Percentiles rank a stretch among this genome's conserved stretches.
These are phyloP conservation scores for Termitomyces sp. DNA, from an alignment of 768 basidiomycete genomes.

Conservation along the genomic window DNA sequence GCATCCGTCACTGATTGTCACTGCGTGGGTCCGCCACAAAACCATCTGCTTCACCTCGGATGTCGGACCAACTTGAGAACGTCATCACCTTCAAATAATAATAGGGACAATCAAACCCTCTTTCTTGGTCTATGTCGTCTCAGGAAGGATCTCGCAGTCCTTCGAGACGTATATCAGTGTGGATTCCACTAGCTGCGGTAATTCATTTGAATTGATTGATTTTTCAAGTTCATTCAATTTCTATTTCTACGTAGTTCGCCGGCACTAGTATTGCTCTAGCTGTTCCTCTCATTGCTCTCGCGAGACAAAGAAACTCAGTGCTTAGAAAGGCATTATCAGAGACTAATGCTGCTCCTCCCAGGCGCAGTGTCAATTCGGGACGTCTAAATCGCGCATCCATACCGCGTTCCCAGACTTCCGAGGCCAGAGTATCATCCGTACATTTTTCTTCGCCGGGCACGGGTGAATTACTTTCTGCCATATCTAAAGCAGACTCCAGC, in stretches of 20 bases:
- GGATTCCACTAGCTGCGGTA: conserved; percentile 15
- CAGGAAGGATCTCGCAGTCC: neutral
- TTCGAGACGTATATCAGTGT: conserved; percentile 10
- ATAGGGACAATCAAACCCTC: neutral
- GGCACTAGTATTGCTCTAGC: conserved; percentile 21
- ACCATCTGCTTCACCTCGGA: neutral
- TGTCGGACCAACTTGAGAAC: neutral
- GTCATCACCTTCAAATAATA: conserved; percentile 3
- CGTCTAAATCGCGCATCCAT: conserved; percentile 8
- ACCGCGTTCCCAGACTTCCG: conserved; percentile 11
- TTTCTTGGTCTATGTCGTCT: neutral
- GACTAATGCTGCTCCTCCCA: conserved; percentile 22
- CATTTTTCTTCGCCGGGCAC: conserved; percentile 23
- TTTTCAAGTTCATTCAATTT: neutral
- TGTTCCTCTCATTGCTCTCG: conserved; percentile 29
- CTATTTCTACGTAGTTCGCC: conserved; percentile 12
- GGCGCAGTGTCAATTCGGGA: conserved; percentile 13
- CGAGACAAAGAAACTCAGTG: conserved; percentile 20
- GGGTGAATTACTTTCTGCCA: conserved; percentile 28
- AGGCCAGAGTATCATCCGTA: conserved; percentile 10
- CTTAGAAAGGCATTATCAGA: conserved; percentile 21
- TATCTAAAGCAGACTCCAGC: conserved; percentile 36
- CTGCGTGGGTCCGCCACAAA: neutral
- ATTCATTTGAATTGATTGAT: neutral
- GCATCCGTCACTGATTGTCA: neutral